phyloP scores from a whole-genome alignment of 768 basidiomycete species.

The Candolleomyces aberdarensis region DNA sequence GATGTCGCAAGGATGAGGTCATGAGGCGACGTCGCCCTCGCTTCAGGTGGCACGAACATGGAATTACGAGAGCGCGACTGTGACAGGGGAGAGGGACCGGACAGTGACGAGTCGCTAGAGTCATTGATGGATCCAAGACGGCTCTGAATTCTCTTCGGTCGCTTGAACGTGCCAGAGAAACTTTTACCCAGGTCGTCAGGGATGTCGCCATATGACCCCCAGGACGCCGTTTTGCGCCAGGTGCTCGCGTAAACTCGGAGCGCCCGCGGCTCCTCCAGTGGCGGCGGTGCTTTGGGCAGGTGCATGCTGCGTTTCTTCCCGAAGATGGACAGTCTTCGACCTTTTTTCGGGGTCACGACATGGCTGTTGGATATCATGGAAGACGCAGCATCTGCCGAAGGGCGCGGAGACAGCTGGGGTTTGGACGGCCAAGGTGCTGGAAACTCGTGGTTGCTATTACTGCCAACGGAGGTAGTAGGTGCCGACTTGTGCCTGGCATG shows the following conservation, averaged over 20 bases:
- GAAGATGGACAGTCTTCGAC: slow-evolving; percentile 25
- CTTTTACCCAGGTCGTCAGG: background rate
- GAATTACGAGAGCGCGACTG: slow-evolving; percentile 8
- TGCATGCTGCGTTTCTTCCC: slow-evolving; percentile 12
- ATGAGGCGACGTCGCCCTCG: slow-evolving; percentile 43
- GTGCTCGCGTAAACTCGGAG: slow-evolving; percentile 26
- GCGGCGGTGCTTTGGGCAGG: slow-evolving; percentile 19
- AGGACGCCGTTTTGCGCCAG: slow-evolving; percentile 25
- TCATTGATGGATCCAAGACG: slow-evolving; percentile 38
- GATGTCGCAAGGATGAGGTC: slow-evolving; percentile 60
- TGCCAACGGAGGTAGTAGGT: slow-evolving; percentile 8
- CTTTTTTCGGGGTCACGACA: slow-evolving; percentile 15
- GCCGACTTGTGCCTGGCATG: slow-evolving; percentile 19
- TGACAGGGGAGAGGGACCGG: slow-evolving; percentile 16
- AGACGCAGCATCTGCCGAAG: slow-evolving; percentile 22
- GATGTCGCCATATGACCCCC: slow-evolving; percentile 1
- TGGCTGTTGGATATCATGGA: slow-evolving; percentile 16
- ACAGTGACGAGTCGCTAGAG: slow-evolving; percentile 47
- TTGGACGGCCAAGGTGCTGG: slow-evolving; percentile 2
- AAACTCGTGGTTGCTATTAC: background rate
- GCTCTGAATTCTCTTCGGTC: slow-evolving; percentile 18
- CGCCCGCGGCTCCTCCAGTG: slow-evolving; percentile 28
- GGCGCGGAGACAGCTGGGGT: slow-evolving; percentile 14
- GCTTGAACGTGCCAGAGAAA: background rate
- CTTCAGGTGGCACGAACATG: background rate